Evolutionary conservation across 495 filamentous ascomycete species (phyloP), one percentile per base, ranked within the genome.

Genomic region (Aspergillus heteromorphus): DNA sequence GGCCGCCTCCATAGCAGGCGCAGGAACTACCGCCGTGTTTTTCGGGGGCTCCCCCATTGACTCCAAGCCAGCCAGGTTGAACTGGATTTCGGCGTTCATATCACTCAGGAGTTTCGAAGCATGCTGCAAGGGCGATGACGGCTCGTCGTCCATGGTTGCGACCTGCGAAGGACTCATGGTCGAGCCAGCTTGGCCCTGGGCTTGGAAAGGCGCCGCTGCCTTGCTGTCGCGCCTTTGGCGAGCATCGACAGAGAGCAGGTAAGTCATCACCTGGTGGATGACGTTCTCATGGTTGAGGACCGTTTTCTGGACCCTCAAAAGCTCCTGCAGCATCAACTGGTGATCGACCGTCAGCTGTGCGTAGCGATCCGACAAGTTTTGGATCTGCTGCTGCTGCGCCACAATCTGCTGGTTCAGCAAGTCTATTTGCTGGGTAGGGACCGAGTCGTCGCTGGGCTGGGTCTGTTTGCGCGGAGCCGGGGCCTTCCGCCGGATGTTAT

Each of bases 401-500:
- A 89, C 78, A 53, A 97, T 79, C 58, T 95, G 90, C 59, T 85
- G 86, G 75, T 91, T 91, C 49, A 98, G 78, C 23, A 93, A 77
- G 51, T 95, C 87, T 59, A 97, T 89, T 68, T 97, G 93, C 67
- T 93, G 90, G 5, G 86, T 82, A 0, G 90, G 87, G 31, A 86
- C 85, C 2, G 87, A 77, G 34, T 97, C 93, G 6, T 93, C 90
- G 42, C 53, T 68, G 19, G 59, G 57, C 59, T 79, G 74, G 50
- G 83, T 73, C 36, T 85, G 71, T 65, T 97, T 97, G 56, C 93
- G 81, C 13, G 92, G 88, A 1, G 92, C 91, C 2, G 93, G 93
- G 5, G 95, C 95, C 72, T 98, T 98, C 52, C 93, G 83, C 65
- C 91, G 83, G 63, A 98, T 98, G 65, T 96, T 97, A 62, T 98